Percentiles rank a stretch among this genome's conserved stretches.
Conservation (phyloP, 805 yeast species). For the Wickerhamomyces strasburgensis region DNA sequence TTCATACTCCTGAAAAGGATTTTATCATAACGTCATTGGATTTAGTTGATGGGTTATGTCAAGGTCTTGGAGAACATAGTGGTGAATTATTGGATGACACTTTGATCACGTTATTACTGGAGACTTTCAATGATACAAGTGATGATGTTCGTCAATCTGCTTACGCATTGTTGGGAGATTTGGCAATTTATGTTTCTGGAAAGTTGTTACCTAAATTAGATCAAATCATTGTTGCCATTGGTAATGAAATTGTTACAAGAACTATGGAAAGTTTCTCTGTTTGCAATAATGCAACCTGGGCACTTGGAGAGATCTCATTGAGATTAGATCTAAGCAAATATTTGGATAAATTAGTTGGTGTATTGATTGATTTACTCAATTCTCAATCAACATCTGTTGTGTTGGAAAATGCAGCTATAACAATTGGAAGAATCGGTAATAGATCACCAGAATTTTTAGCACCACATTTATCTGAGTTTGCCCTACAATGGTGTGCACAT, state of each 20-base stretch:
- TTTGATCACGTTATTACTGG: conserved; percentile 57
- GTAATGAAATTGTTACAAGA: conserved; percentile 58
- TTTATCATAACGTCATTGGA: conserved; percentile 86
- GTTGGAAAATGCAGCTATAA: conserved; percentile 81
- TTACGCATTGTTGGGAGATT: conserved; percentile 86
- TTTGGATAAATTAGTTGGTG: conserved; percentile 46
- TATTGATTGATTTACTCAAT: conserved; percentile 57
- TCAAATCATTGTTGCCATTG: conserved; percentile 58
- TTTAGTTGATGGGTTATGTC: conserved; percentile 86
- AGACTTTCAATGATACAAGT: conserved; percentile 68
- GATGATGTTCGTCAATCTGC: conserved; percentile 93
- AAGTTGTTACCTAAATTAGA: conserved; percentile 36
- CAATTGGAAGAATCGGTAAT: conserved; percentile 81
- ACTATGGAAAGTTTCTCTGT: conserved; percentile 52
- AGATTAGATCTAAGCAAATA: conserved; percentile 50
- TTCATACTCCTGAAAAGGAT: conserved; percentile 82
- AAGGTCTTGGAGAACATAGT: conserved; percentile 70
- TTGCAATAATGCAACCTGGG: conserved; percentile 90
- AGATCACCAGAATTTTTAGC: conserved; percentile 54
- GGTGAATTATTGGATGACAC: conserved; percentile 47
- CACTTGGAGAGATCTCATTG: conserved; percentile 80
- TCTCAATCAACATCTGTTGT: conserved; percentile 55
- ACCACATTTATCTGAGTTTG: conserved; percentile 51
- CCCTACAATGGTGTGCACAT: conserved; percentile 65
- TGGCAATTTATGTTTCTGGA: conserved; percentile 52